phyloP scores from a whole-genome alignment of 2,329 filamentous ascomycete species.

The Diaporthe sp. region DNA sequence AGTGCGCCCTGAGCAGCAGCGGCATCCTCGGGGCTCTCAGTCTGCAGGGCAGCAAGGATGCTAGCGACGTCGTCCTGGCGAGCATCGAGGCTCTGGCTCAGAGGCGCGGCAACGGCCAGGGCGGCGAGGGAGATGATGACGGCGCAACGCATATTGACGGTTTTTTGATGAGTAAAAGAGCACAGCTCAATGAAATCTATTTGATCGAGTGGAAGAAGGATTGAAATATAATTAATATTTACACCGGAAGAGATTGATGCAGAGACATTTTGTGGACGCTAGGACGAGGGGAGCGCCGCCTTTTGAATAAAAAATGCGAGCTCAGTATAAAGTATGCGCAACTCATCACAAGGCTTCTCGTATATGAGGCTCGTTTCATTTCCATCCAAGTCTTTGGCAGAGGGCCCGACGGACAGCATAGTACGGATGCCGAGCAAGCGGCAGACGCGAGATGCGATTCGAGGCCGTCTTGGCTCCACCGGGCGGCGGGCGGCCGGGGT shows the following conservation, averaged over 20 bases:
- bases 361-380: background rate
- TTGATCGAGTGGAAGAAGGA: background rate
- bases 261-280: too few species aligned
- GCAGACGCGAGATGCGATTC: conserved; percentile 20
- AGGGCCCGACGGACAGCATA: conserved; percentile 2
- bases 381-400: background rate
- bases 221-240: background rate
- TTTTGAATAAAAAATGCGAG: background rate
- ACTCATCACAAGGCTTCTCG: background rate
- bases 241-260: background rate
- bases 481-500: background rate
- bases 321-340: background rate
- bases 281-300: background rate
- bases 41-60: conserved; percentile 12
- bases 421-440: background rate
- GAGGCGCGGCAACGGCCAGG: conserved; percentile 28
- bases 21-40: conserved; percentile 22
- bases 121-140: conserved; percentile 24
- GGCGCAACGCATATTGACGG: conserved; percentile 23
- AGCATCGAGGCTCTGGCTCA: conserved; percentile 18
- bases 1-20: conserved; percentile 19
- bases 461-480: conserved; percentile 6
- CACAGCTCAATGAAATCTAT: conserved; percentile 28
- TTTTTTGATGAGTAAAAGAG: background rate
- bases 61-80: conserved; percentile 26